A percentile compares a stretch with the other conserved stretches of the same genome.
phyloP scores from a whole-genome alignment of 2,329 filamentous ascomycete species.

The Phoma sp. region DNA sequence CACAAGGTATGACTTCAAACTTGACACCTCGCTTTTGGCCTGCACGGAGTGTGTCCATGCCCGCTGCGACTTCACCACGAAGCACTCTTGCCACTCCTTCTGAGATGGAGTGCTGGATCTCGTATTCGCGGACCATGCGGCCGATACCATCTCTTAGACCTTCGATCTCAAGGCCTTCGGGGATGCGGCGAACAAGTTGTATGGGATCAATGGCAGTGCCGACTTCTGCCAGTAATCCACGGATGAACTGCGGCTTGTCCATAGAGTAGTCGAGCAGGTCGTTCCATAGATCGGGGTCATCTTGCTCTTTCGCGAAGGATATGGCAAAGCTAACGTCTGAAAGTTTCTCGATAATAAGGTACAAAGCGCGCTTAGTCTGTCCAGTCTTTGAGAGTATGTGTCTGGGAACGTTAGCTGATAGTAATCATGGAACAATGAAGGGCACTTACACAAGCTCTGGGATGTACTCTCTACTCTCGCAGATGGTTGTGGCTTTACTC shows the following conservation, averaged over 20 bases:
- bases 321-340: conserved; percentile 92
- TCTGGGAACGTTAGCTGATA: conserved; percentile 33
- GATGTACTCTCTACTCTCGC: conserved; percentile 80
- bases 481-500: conserved; percentile 78
- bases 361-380: conserved; percentile 88
- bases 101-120: conserved; percentile 92
- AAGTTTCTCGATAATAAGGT: conserved; percentile 92
- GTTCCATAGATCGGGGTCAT: conserved; percentile 92
- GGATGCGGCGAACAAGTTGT: conserved; percentile 86
- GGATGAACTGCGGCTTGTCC: conserved; percentile 96
- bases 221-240: conserved; percentile 88
- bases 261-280: conserved; percentile 94
- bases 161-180: conserved; percentile 90
- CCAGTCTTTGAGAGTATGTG: conserved; percentile 95
- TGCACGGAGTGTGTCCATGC: conserved; percentile 79
- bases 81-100: conserved; percentile 87
- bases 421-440: background rate
- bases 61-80: conserved; percentile 82
- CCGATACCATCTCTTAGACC: conserved; percentile 87
- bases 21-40: conserved; percentile 88
- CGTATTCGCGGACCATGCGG: conserved; percentile 93
- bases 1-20: conserved; percentile 72
- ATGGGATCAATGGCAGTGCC: conserved; percentile 94
- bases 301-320: conserved; percentile 90
- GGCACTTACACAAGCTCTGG: conserved; percentile 79